Percentiles rank a stretch among this genome's conserved stretches.
Conservation (phyloP, 352 stramenopile species). For the Peronospora farinosa region DNA sequence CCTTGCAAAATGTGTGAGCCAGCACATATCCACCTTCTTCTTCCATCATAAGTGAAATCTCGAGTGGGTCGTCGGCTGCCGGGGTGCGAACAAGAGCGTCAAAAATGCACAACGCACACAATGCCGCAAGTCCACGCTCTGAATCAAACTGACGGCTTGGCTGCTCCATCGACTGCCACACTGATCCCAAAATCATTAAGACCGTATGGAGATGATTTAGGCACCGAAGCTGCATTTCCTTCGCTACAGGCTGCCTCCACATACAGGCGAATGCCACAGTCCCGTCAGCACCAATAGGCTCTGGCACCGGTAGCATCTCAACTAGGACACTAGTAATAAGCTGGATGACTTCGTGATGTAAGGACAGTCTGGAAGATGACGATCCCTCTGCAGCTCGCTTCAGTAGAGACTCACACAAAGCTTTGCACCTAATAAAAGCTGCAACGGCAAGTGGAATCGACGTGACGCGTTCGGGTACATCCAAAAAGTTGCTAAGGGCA, state of each 20-base stretch:
- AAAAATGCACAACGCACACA: constrained; percentile 77
- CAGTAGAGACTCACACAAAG: constrained; percentile 73
- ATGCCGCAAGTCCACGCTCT: constrained; percentile 65
- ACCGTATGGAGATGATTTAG: constrained; percentile 70
- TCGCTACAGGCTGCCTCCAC: constrained; percentile 62
- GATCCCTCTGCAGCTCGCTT: constrained; percentile 78
- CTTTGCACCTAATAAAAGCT: constrained; percentile 71
- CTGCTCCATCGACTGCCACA: constrained; percentile 87
- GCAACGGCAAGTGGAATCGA: constrained; percentile 72
- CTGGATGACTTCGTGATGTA: constrained; percentile 87
- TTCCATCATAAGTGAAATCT: constrained; percentile 78
- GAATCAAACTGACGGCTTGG: constrained; percentile 84
- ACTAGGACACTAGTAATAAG: constrained; percentile 77
- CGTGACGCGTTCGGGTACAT: constrained; percentile 74
- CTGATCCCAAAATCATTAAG: constrained; percentile 71
- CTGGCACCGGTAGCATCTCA: constrained; percentile 75
- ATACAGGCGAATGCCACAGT: constrained; percentile 36
- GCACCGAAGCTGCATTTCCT: constrained; percentile 79
- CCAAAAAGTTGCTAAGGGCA: constrained; percentile 72
- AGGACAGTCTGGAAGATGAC: constrained; percentile 82
- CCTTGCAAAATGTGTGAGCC: constrained; percentile 79
- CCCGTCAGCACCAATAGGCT: constrained; percentile 22
- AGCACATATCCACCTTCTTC: constrained; percentile 77
- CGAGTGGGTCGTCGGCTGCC: constrained; percentile 62
- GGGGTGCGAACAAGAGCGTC: constrained; percentile 76